Base-by-base conservation (phyloP, 2,329 filamentous ascomycete species). In the Hymenoscyphus albidus region DNA sequence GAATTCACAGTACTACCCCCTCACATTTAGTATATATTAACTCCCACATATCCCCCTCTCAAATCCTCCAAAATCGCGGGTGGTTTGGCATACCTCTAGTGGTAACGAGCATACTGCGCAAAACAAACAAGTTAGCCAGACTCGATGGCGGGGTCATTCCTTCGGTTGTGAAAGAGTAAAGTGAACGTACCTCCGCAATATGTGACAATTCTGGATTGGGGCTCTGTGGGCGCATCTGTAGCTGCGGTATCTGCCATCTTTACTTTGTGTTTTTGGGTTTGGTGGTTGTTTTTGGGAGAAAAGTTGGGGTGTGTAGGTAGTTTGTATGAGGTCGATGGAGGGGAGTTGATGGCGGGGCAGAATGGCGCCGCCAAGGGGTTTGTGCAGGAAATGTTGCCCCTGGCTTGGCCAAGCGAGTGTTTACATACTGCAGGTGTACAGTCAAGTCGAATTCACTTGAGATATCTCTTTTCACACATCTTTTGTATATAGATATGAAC, bases 1-100 rank as follows among this genome's bases (percentile, higher is more conserved):
- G 79, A 97, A 98, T 80, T 99, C 95, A 82, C 95, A 99, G 81
- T 97, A 99, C 95, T 98, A 80, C 71, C 78, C 74, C 18, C 48
- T 10, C 64, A 67, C 65, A 68, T 31, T 71, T 55, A 73, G 69
- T 58, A 58, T 61, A 32, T 65, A 22, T 32, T 5, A 3, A 12
- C 55, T 31, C 12, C 3, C 27, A 22, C 58, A 27, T 16, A 31
- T 48, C 14, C 9, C 32, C 59, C 42, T 12, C n/a, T 40, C 7
- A 42, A 48, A 10, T 18, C 22, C 6, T 6, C 18, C 18, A 10
- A 18, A 9, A 3, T 18, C 2, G 48, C n/a, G 5, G 12, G 38
- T 10, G 12, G 42, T 3, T 57, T 7, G 51, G 22, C 71, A 61
- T 82, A 88, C 86, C 83, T 89, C 86, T 62, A 86, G 86, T 42